Percentiles rank a stretch among this genome's conserved stretches.
Evolutionary conservation across 768 basidiomycete species (phyloP).

Genomic region (Holtermanniella nyarrowii): DNA sequence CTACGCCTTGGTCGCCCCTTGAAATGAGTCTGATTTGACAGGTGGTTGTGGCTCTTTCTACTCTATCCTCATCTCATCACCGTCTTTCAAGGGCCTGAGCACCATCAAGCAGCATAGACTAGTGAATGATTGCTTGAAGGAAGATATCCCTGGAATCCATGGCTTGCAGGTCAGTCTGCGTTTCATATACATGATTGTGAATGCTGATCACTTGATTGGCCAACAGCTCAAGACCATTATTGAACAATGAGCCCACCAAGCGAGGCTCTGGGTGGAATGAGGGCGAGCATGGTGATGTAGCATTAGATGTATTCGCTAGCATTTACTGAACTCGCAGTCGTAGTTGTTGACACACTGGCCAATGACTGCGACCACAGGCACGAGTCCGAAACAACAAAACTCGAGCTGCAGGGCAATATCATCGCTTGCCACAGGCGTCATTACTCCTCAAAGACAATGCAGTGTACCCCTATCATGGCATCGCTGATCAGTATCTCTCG

Average conservation of each 20-base stretch:
- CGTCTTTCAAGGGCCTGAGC: slow-evolving; percentile 72
- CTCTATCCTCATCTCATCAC: slow-evolving; percentile 74
- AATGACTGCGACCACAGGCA: no score
- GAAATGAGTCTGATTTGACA: no score
- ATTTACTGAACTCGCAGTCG: no score
- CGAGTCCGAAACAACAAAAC: no score
- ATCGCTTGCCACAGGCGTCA: no score
- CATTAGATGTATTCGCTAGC: no score
- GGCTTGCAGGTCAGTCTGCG: slow-evolving; percentile 66
- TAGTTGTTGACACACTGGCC: no score
- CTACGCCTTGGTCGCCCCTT: no score
- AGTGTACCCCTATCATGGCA: no score
- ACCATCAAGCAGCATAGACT: slow-evolving; percentile 88
- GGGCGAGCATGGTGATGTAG: not conserved
- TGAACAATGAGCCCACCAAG: not conserved
- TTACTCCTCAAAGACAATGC: no score
- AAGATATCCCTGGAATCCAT: slow-evolving; percentile 83
- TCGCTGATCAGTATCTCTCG: no score
- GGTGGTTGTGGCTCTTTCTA: slow-evolving; percentile 98
- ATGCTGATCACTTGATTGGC: not conserved
- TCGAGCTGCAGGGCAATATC: no score
- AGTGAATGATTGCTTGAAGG: slow-evolving; percentile 73
- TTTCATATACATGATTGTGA: not conserved
- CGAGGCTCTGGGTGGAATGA: not conserved
- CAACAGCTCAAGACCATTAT: not conserved